These are phyloP conservation scores for Lasiodiplodia sp. DNA, from an alignment of 2,329 filamentous ascomycete genomes.

Conservation along the genomic window DNA sequence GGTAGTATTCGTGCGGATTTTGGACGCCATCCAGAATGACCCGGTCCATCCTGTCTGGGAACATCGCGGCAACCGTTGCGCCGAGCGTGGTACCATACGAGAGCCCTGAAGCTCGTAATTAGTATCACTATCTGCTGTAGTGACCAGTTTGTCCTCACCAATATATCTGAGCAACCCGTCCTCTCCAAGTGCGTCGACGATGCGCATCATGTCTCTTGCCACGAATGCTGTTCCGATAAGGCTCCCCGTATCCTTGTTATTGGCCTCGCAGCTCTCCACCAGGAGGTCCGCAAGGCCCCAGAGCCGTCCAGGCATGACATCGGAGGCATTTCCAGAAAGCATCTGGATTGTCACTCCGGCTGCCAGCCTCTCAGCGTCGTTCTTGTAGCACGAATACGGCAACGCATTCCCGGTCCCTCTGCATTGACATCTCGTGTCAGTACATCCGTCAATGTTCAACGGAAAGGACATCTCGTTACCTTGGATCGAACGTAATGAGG, in stretches of 20 bases:
- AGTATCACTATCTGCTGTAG: slow-evolving; percentile 33
- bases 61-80: slow-evolving; percentile 47
- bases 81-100: slow-evolving; percentile 57
- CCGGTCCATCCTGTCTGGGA: slow-evolving; percentile 44
- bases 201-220: slow-evolving; percentile 53
- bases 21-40: slow-evolving; percentile 56
- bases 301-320: slow-evolving; percentile 30
- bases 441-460: background rate
- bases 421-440: background rate
- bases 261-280: slow-evolving; percentile 32
- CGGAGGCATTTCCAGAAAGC: slow-evolving; percentile 27
- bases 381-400: slow-evolving; percentile 32
- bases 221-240: slow-evolving; percentile 55
- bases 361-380: background rate
- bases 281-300: slow-evolving; percentile 20
- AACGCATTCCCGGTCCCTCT: slow-evolving; percentile 27
- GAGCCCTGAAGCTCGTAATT: slow-evolving; percentile 44
- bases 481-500: slow-evolving; percentile 25
- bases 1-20: slow-evolving; percentile 57
- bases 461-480: background rate
- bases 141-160: background rate
- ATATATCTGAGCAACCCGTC: slow-evolving; percentile 51
- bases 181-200: slow-evolving; percentile 54
- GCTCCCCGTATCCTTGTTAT: slow-evolving; percentile 35
- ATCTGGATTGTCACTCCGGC: background rate